Evolutionary conservation across 2,329 filamentous ascomycete genomes (phyloP).

Genomic region (Microdochium paspali): DNA sequence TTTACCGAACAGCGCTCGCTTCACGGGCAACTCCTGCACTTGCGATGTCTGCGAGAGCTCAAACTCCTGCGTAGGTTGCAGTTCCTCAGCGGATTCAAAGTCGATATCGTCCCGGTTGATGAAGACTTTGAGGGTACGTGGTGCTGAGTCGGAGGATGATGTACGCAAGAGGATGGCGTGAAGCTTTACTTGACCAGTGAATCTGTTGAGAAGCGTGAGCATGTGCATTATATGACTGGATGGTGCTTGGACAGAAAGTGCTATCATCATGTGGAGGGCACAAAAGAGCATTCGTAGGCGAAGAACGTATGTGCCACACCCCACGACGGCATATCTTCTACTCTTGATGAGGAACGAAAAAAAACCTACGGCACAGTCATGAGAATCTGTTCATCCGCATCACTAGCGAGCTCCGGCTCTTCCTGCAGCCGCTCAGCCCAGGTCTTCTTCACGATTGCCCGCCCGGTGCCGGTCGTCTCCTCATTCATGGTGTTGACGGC

Average conservation of each 20-base stretch:
- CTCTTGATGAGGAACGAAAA: slow-evolving; percentile 1
- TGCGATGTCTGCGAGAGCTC: slow-evolving; percentile 70
- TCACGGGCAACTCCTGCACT: slow-evolving; percentile 79
- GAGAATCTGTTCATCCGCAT: slow-evolving; percentile 87
- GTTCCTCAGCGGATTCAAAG: slow-evolving; percentile 65
- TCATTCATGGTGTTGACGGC: slow-evolving; percentile 82
- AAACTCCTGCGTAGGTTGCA: slow-evolving; percentile 63
- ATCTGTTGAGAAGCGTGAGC: slow-evolving; percentile 44
- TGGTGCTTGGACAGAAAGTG: background rate
- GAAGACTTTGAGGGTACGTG: slow-evolving; percentile 77
- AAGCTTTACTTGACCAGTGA: slow-evolving; percentile 87
- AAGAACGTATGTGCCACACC: too few relatives aligned
- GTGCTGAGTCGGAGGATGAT: slow-evolving; percentile 59
- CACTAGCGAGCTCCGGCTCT: slow-evolving; percentile 71
- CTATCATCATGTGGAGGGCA: too few relatives aligned
- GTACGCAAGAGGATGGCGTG: slow-evolving; percentile 83
- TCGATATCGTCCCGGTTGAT: slow-evolving; percentile 82
- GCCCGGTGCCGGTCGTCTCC: slow-evolving; percentile 55
- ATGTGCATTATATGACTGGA: background rate
- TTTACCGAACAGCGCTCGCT: slow-evolving; percentile 78
- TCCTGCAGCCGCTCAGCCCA: slow-evolving; percentile 71
- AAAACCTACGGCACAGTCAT: slow-evolving; percentile 74
- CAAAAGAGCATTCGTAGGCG: too few relatives aligned
- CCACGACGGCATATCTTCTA: too few relatives aligned
- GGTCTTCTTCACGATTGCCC: slow-evolving; percentile 75